These are phyloP conservation scores for Monosporascus sp. DNA, from an alignment of 2,329 filamentous ascomycete genomes.

Conservation along the genomic window DNA sequence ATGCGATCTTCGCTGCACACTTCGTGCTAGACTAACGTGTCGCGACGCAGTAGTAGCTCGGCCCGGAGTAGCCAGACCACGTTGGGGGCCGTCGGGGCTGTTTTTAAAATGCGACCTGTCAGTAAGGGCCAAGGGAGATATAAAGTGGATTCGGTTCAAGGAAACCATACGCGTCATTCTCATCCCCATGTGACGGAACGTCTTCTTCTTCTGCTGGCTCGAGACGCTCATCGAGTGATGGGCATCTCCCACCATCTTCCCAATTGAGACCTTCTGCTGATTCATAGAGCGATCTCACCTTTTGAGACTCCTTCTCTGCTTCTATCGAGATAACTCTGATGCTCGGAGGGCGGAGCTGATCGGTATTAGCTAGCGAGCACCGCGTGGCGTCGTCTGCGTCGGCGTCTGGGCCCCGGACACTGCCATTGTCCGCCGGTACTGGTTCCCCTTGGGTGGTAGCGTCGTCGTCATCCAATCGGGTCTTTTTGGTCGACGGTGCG, in stretches of 20 bases:
- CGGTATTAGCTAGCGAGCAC: conserved; percentile 6
- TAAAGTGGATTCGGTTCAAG: conserved; percentile 32
- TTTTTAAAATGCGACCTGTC: conserved; percentile 20
- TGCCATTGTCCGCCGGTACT: background rate
- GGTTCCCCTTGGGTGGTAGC: too few relatives aligned
- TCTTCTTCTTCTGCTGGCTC: conserved; percentile 45
- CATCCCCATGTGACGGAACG: conserved; percentile 46
- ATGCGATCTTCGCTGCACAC: conserved; percentile 23
- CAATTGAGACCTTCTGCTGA: conserved; percentile 47
- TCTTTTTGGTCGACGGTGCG: conserved; percentile 10
- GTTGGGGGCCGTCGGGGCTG: conserved; percentile 18
- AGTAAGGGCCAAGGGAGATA: conserved; percentile 19
- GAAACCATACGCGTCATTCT: conserved; percentile 54
- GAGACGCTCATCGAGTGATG: conserved; percentile 41
- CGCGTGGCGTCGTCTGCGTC: conserved; percentile 3
- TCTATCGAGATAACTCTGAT: conserved; percentile 50
- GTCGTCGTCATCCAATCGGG: conserved; percentile 6
- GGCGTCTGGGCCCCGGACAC: conserved; percentile 1
- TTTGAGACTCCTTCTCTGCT: conserved; percentile 59
- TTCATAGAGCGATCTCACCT: conserved; percentile 63
- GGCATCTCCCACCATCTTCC: conserved; percentile 46
- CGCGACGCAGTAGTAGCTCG: conserved; percentile 28
- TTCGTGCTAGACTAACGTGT: conserved; percentile 35
- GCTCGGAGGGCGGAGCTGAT: conserved; percentile 32
- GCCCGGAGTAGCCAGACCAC: conserved; percentile 25